phyloP scores from a whole-genome alignment of 441 rosid genomes.

The Populus hybrid region DNA sequence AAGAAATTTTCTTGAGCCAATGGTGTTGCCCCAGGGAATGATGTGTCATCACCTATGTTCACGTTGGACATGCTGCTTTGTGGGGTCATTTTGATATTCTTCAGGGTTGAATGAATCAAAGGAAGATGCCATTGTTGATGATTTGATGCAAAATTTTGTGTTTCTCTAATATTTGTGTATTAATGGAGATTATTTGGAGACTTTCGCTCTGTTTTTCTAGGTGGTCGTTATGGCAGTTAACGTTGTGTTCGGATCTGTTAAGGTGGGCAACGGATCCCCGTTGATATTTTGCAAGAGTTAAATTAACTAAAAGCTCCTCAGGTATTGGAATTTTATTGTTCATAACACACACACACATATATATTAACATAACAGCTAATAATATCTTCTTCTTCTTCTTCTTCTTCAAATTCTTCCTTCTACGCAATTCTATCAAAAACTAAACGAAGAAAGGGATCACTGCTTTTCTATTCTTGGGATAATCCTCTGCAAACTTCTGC shows the following conservation, averaged over 20 bases:
- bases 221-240: neutral
- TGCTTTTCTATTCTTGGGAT: slow-evolving; percentile 62
- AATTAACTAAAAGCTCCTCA: neutral
- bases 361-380: too few species aligned
- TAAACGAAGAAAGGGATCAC: slow-evolving; percentile 46
- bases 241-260: neutral
- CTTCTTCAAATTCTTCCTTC: neutral
- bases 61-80: slow-evolving; percentile 15
- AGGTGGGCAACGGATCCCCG: neutral
- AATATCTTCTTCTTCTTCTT: neutral
- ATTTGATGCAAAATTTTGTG: neutral
- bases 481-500: slow-evolving; percentile 40
- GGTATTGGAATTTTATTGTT: neutral
- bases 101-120: slow-evolving; percentile 30
- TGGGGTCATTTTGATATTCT: slow-evolving; percentile 13
- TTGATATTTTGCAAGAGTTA: neutral
- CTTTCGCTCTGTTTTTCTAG: neutral
- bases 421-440: neutral
- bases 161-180: neutral
- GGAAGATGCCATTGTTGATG: slow-evolving; percentile 33
- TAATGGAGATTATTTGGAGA: neutral
- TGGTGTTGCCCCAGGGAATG: slow-evolving; percentile 16
- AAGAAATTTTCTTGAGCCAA: slow-evolving; percentile 15
- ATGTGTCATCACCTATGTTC: slow-evolving; percentile 26
- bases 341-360: too few species aligned